Base-by-base conservation (phyloP, 2,329 filamentous ascomycete species). In the Trichoderma aggressivum region DNA sequence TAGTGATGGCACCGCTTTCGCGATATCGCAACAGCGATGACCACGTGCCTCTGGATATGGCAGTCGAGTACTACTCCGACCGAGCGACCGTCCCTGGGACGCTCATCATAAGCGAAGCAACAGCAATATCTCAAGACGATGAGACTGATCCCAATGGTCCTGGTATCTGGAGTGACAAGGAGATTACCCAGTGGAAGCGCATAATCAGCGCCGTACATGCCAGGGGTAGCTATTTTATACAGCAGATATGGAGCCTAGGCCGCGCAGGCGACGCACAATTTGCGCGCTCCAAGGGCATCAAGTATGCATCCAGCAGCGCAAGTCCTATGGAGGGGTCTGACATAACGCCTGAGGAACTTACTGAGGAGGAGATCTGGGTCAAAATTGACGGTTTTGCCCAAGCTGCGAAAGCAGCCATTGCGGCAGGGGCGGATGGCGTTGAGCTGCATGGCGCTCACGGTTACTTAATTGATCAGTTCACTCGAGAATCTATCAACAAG, bases 221-320 rank as follows among this genome's bases (percentile, higher is more conserved):
- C 21, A 90, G 89, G 75, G 87, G 86, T 7, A 85, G 84, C 21
- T 87, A 84, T 75, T 89, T 92, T 72, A 91, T 85, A 79, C 81
- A 86, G 39, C 91, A 93, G 77, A 82, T 93, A 0, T 92, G 89
- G 88, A 86, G 86, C 2, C 80, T 89, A 0, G 90, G 91, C 10
- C 86, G 91, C 2, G 84, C 84, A 2, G 73, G 72, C 0, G 32
- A 73, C 12, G 73, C 30, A 30, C 18, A 60, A 8, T 60, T 60
- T 34, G 56, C 30, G 56, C 30, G 10, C 5, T 36, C 56, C n/a
- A 60, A 60, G n/a, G 56, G 30, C 56, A 36, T 47, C 8, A 47
- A 47, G 16, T 47, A 47, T 1, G 8, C 43, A 47, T 47, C 43
- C 8, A 47, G 43, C 43, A 47, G 43, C 43, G 43, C n/a, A 18